Base-by-base conservation (phyloP, 352 stramenopile species). In the Phytophthora cryptogea region DNA sequence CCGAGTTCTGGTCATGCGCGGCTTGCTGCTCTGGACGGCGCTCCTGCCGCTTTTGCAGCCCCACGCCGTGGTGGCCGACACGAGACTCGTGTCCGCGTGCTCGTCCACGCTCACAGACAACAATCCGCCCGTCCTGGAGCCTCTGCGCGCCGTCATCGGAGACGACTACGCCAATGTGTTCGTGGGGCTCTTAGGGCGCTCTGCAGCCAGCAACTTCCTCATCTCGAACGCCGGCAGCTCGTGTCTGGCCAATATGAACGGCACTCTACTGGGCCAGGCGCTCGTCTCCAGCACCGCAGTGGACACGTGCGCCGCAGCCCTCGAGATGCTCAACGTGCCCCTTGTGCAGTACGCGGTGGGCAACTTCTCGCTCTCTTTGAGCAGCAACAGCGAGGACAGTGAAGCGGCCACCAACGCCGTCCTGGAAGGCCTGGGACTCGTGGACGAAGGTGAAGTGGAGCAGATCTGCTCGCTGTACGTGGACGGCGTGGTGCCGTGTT, bases 221-320 rank as follows among this genome's bases (percentile, higher is more conserved):
- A 36, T 81, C 16, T 64, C 65, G 43, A 49, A 69, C 8, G 66
- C 79, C 13, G 78, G 75, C 32, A 80, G 68, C 47, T 72, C 63
- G 17, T 89, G 80, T 27, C 56, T 89, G 35, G 77, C 80, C 36
- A 85, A 87, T 52, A 78, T 90, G 61, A 70, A 90, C 63, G 80
- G 78, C 53, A 76, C 59, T 5, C 45, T 68, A 33, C 41, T 90
- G 31, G 71, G 73, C 39, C 43, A 77, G 16, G 67, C 59, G 30
- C 35, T 87, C 6, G 36, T 56, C 10, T 59, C 68, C n/a, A 74
- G 66, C n/a, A 52, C 78, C 13, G 33, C 57, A 28, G 77, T 76
- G 20, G 48, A 67, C 10, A 67, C 59, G 41, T 89, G 80, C 49
- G 57, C 59, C 5, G 27, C 55, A 13, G 69, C 83, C 16, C 32